phyloP scores from a whole-genome alignment of 305 asterid species.

The Fraxinus xanthoxyloides region DNA sequence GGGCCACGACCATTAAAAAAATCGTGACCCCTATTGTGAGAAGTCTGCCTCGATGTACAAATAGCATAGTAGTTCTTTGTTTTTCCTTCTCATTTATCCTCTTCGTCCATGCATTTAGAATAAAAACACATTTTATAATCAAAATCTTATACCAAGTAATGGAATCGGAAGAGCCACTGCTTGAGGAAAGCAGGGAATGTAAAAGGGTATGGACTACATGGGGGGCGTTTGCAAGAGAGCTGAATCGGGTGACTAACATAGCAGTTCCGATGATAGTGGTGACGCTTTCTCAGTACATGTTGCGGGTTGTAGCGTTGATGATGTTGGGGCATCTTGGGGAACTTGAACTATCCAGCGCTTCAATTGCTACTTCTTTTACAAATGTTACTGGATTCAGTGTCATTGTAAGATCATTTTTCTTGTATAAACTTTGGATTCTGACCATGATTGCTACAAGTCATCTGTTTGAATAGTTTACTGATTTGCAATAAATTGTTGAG shows the following conservation, averaged over 20 bases:
- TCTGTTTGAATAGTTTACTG: neutral
- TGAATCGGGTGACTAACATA: slow-evolving; percentile 30
- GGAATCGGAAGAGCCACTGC: slow-evolving; percentile 1
- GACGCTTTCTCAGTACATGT: slow-evolving; percentile 33
- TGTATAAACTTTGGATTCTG: neutral
- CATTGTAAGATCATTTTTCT: slow-evolving; percentile 18
- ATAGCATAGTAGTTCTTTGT: too few species aligned
- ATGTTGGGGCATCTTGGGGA: slow-evolving; percentile 46
- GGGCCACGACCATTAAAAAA: too few species aligned
- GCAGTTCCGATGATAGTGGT: slow-evolving; percentile 47
- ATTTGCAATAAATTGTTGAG: neutral
- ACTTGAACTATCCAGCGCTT: slow-evolving; percentile 36
- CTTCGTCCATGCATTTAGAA: neutral
- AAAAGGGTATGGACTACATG: neutral
- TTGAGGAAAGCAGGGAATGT: neutral
- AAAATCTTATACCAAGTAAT: neutral
- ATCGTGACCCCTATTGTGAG: too few species aligned
- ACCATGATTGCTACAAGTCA: neutral
- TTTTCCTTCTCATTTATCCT: neutral
- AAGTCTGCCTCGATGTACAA: too few species aligned
- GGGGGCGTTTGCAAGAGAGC: slow-evolving; percentile 22
- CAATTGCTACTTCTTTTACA: slow-evolving; percentile 46
- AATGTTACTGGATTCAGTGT: slow-evolving; percentile 51
- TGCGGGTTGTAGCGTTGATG: slow-evolving; percentile 41
- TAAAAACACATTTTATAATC: neutral